Base-by-base conservation (phyloP, 352 stramenopile genomes). In the Globisporangium megalacanthum region DNA sequence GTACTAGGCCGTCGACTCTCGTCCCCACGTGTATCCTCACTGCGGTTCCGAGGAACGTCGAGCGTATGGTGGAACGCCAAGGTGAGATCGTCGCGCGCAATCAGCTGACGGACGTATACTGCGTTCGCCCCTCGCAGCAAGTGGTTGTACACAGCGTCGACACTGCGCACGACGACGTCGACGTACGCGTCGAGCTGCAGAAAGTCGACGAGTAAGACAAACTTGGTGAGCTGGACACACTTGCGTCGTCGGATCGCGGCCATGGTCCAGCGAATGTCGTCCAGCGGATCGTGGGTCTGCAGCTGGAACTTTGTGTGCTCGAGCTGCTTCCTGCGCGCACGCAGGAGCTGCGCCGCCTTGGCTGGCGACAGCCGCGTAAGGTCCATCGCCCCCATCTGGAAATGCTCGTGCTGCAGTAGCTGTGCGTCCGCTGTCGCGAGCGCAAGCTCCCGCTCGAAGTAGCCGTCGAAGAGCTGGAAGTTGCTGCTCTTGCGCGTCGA, bases 261-360 rank as follows among this genome's bases (percentile, higher is more conserved):
- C 51, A 89, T 66, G 1, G 79, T 89, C 82, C 82, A 92, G 3
- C 73, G 73, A 54, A 89, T 83, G 31, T 86, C 65, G 31, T 81
- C 72, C 17, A 83, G 17, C 0, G 69, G 61, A 25, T 78, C 63
- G n/a, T 61, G 14, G 22, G 65, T 52, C 13, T 61, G 36, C 13
- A 68, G 35, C 25, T 64, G 58, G n/a, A 54, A 49, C 14, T 68
- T 19, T 7, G 49, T 59, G 51, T 41, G 58, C 58, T 68, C 65
- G 20, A 68, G 59, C 15, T 64, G 60, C 36, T 58, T 59, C 15
- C 59, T 65, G 35, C 60, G 56, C 1, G 46, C 70, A 17, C 29
- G 61, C 8, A 56, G 56, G 20, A 71, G 45, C 14, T 60, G 52
- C 3, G 56, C 57, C 0, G 66, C 56, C 15, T 66, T 72, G 6